Evolutionary conservation across 2,329 filamentous ascomycete genomes (phyloP).

Genomic region (Fusarium brachygibbosum): DNA sequence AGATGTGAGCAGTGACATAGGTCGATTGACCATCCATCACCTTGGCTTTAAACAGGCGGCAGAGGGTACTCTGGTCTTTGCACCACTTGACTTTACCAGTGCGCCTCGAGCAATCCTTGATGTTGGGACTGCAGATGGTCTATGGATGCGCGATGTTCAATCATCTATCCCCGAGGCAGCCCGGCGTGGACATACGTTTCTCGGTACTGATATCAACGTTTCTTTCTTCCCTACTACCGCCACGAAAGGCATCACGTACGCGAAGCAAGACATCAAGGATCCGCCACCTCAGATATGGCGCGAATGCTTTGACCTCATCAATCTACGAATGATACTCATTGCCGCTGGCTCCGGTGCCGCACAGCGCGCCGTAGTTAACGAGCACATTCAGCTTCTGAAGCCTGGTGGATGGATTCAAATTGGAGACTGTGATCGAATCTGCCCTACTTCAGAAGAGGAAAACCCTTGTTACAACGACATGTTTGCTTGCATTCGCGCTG

Average conservation of each 20-base stretch:
- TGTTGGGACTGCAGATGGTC: conserved; percentile 14
- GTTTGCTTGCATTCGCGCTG: conserved; percentile 11
- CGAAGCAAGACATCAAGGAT: background rate
- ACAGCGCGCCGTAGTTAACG: conserved; percentile 1
- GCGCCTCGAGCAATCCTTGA: background rate
- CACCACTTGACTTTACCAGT: background rate
- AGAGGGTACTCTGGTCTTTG: background rate
- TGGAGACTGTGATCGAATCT: conserved; percentile 18
- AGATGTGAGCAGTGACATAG: conserved; percentile 20
- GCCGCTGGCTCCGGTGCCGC: background rate
- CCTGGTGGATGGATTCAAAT: conserved; percentile 23
- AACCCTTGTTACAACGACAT: conserved; percentile 12
- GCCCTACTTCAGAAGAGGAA: background rate
- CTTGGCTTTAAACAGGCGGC: conserved; percentile 17
- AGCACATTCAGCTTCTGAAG: conserved; percentile 14
- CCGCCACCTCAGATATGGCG: background rate
- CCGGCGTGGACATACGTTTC: background rate
- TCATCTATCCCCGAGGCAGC: accelerated
- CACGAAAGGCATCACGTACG: background rate
- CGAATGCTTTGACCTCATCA: conserved; percentile 4
- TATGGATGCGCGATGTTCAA: conserved; percentile 20
- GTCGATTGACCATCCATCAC: conserved; percentile 13
- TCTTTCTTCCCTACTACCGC: conserved; percentile 1
- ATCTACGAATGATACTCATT: conserved; percentile 23
- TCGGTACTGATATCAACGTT: conserved; percentile 15